Conservation (phyloP, 768 basidiomycete species). For the Thelephora aurantiotincta region DNA sequence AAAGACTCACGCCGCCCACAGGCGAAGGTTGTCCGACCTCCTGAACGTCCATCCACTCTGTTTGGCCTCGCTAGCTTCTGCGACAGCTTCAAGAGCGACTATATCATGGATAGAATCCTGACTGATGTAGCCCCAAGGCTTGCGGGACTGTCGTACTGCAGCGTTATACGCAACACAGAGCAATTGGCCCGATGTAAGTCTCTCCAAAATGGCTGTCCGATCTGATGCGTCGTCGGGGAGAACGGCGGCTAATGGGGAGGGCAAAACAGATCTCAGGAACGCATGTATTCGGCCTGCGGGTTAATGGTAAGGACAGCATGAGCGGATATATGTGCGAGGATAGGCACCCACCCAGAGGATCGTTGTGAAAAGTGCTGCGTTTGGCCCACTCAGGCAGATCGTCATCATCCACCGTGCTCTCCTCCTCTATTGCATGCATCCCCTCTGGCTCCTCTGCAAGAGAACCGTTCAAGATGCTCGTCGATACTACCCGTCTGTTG, state of each 20-base stretch:
- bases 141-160: slow-evolving; percentile 63
- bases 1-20: slow-evolving; percentile 68
- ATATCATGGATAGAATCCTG: slow-evolving; percentile 71
- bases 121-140: slow-evolving; percentile 83
- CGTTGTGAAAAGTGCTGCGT: slow-evolving; percentile 34
- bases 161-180: slow-evolving; percentile 73
- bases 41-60: slow-evolving; percentile 68
- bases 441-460: slow-evolving; percentile 42
- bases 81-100: slow-evolving; percentile 38
- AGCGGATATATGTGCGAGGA: background rate
- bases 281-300: slow-evolving; percentile 48
- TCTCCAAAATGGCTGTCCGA: slow-evolving; percentile 29
- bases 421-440: slow-evolving; percentile 33
- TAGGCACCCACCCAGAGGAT: slow-evolving; percentile 40
- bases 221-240: slow-evolving; percentile 21
- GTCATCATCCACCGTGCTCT: slow-evolving; percentile 47
- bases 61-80: slow-evolving; percentile 27
- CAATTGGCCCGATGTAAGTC: slow-evolving; percentile 63
- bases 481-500: slow-evolving; percentile 41
- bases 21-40: slow-evolving; percentile 69
- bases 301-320: background rate
- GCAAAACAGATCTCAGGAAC: slow-evolving; percentile 45
- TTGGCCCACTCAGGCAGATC: slow-evolving; percentile 72
- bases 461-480: slow-evolving; percentile 43
- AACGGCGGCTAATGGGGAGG: slow-evolving; percentile 31